phyloP scores from a whole-genome alignment of 2,329 filamentous ascomycete genomes.

The Plectosphaerella cucumerina region DNA sequence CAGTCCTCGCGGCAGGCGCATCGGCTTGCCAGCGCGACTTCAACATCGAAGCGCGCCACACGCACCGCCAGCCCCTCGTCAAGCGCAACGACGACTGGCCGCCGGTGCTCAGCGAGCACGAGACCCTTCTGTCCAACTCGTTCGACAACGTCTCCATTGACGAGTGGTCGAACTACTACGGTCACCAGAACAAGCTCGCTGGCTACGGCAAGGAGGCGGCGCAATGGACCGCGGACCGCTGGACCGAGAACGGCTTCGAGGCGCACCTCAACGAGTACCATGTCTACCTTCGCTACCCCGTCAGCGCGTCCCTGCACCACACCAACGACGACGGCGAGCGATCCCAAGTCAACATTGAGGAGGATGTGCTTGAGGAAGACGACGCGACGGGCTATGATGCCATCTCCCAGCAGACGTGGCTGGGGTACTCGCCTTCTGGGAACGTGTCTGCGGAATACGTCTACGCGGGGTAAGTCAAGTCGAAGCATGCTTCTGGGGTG shows the following conservation, averaged over 20 bases:
- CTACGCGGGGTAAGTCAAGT: conserved; percentile 59
- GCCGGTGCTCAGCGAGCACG: conserved; percentile 25
- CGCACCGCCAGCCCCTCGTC: conserved; percentile 24
- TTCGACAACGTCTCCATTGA: conserved; percentile 33
- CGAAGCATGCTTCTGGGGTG: too few species aligned
- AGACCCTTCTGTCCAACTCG: conserved; percentile 28
- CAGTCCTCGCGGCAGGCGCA: conserved; percentile 17
- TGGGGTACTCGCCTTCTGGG: conserved; percentile 77
- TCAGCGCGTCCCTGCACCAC: conserved; percentile 46
- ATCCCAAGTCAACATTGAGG: conserved; percentile 64
- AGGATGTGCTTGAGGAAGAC: conserved; percentile 70
- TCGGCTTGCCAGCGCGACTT: conserved; percentile 26
- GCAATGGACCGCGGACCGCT: conserved; percentile 32
- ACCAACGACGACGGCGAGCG: conserved; percentile 37
- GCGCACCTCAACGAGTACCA: conserved; percentile 43
- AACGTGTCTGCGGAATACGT: conserved; percentile 73
- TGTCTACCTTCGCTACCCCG: conserved; percentile 57
- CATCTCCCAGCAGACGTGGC: conserved; percentile 67
- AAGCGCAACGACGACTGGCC: conserved; percentile 29
- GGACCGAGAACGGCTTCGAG: conserved; percentile 29
- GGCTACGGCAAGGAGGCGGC: conserved; percentile 30
- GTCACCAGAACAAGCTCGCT: conserved; percentile 31
- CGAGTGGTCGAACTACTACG: conserved; percentile 33
- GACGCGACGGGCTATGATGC: conserved; percentile 65
- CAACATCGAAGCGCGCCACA: conserved; percentile 19